Evolutionary conservation across 2,329 filamentous ascomycete genomes (phyloP).

Genomic region (Neospermospora avenae): DNA sequence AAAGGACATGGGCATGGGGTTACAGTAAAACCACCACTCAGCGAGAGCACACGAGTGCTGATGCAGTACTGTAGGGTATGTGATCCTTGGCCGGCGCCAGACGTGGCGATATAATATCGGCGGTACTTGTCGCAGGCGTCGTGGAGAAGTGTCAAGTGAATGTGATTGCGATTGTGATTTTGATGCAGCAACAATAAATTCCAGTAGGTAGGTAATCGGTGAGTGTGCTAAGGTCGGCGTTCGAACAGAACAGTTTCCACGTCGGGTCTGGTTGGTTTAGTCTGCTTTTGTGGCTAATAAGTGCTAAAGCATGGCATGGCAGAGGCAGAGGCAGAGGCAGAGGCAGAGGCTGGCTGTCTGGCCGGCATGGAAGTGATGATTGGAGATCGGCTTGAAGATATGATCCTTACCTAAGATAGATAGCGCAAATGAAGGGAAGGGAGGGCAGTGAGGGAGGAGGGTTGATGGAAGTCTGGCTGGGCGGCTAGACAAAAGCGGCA

Average conservation of each 20-base stretch:
- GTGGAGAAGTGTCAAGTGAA: not conserved
- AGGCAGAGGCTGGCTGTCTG: too few relatives aligned
- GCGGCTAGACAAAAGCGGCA: too few relatives aligned
- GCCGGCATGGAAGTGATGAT: too few relatives aligned
- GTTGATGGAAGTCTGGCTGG: too few relatives aligned
- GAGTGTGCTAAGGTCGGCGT: too few relatives aligned
- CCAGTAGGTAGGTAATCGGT: not conserved
- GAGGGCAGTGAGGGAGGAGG: too few relatives aligned
- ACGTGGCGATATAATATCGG: not conserved
- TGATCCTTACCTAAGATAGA: too few relatives aligned
- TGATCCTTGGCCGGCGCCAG: not conserved
- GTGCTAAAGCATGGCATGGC: too few relatives aligned
- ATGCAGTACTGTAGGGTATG: not conserved
- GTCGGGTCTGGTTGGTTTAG: not conserved
- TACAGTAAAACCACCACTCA: constrained; percentile 5
- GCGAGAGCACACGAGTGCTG: constrained; percentile 9
- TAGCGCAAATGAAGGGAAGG: too few relatives aligned
- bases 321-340: too few relatives aligned
- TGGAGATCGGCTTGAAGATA: too few relatives aligned
- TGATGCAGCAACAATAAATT: not conserved
- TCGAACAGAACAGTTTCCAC: not conserved
- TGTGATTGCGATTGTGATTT: not conserved
- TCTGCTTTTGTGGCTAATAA: too few relatives aligned
- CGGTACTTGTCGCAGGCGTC: not conserved
- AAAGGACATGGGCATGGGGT: constrained; percentile 9